Percentiles rank a stretch among this genome's conserved stretches.
Evolutionary conservation across 257 asterid species (phyloP).

Genomic region (Solanum megistacrolobum): DNA sequence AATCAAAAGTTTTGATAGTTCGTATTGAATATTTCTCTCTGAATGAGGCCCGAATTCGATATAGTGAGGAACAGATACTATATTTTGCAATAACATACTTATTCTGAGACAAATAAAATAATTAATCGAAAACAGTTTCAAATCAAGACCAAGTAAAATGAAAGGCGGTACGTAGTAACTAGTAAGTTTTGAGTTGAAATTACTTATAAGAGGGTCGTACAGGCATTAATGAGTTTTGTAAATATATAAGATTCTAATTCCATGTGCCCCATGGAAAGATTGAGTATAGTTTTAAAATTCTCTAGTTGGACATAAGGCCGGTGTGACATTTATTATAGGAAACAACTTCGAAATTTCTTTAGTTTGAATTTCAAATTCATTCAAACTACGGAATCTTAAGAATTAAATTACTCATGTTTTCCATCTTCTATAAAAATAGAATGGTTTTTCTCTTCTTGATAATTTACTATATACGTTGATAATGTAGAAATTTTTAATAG

Average conservation of each 20-base stretch:
- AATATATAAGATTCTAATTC: slow-evolving; percentile 14
- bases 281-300: slow-evolving; percentile 14
- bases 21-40: accelerated
- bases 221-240: slow-evolving; percentile 1
- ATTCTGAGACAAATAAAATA: accelerated
- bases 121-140: too few species aligned
- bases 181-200: not conserved
- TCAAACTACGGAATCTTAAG: not conserved
- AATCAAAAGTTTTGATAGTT: accelerated
- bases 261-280: slow-evolving; percentile 27
- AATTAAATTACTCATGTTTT: not conserved
- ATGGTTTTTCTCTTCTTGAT: not conserved
- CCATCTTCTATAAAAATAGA: not conserved
- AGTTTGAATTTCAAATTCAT: slow-evolving; percentile 2
- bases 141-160: accelerated
- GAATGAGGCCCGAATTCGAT: accelerated
- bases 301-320: slow-evolving; percentile 10
- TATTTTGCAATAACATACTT: too few species aligned
- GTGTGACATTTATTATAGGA: slow-evolving; percentile 26
- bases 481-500: accelerated
- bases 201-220: not conserved
- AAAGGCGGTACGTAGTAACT: not conserved
- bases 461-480: not conserved
- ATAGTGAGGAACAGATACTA: accelerated
- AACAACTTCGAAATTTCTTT: slow-evolving; percentile 21